These are phyloP conservation scores for Vaccinium macrocarpon DNA, from an alignment of 148 eudicot species.

Conservation along the genomic window DNA sequence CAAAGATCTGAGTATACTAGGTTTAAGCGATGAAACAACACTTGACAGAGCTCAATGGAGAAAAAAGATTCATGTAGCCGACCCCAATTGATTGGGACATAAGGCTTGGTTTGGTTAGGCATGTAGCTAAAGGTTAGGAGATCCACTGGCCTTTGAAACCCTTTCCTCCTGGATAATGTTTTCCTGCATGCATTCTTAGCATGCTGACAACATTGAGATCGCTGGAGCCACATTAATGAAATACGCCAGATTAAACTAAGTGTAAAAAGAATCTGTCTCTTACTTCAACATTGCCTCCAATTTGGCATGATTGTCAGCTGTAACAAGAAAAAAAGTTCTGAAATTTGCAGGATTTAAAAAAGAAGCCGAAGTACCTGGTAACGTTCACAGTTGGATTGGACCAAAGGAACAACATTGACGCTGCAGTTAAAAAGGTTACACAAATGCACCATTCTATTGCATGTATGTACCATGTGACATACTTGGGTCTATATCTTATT, in stretches of 20 bases:
- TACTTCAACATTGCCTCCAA: background rate
- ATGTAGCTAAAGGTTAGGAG: background rate
- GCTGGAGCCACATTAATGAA: background rate
- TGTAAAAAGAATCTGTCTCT: slow-evolving; percentile 8
- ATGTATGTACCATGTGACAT: background rate
- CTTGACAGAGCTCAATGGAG: too few relatives aligned
- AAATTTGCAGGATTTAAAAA: slow-evolving; percentile 64
- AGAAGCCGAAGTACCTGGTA: slow-evolving; percentile 83
- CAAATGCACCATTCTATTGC: background rate
- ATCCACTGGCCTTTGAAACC: background rate
- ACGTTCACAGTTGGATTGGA: slow-evolving; percentile 85
- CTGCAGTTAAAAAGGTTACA: slow-evolving; percentile 73
- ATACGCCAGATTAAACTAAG: background rate
- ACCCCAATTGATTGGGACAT: too few relatives aligned
- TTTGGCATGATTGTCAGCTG: background rate
- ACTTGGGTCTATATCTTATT: slow-evolving; percentile 7
- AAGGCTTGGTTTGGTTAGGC: too few relatives aligned
- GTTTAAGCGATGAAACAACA: too few relatives aligned
- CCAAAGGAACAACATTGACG: slow-evolving; percentile 72
- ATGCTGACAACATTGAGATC: background rate
- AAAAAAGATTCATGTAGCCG: too few relatives aligned
- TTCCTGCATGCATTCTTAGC: slow-evolving; percentile 1
- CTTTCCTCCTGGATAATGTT: background rate
- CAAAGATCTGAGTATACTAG: too few relatives aligned
- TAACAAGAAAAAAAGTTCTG: background rate